Conservation (phyloP, 2,329 filamentous ascomycete genomes). For the Fusarium redolens region DNA sequence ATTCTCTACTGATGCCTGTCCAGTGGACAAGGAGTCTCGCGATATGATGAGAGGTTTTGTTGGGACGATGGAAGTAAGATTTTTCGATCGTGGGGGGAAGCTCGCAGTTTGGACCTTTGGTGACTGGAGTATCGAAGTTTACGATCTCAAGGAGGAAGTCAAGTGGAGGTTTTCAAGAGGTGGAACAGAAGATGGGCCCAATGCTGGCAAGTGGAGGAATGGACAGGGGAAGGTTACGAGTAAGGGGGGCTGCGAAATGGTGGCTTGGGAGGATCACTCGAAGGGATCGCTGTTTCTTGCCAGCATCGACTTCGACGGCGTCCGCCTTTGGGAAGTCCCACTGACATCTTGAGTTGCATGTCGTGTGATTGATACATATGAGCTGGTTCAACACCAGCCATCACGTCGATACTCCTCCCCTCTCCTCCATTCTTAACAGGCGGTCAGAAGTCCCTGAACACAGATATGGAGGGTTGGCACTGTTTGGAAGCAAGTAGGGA, state of each 20-base stretch:
- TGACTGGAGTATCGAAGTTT: constrained; percentile 23
- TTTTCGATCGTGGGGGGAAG: constrained; percentile 21
- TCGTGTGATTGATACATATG: no score
- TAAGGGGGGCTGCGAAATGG: neutral
- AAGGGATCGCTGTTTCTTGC: neutral
- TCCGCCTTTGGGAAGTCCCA: constrained; percentile 30
- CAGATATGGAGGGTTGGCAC: no score
- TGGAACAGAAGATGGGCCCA: constrained; percentile 12
- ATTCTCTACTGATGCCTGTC: constrained; percentile 6
- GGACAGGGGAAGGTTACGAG: constrained; percentile 21
- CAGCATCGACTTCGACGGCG: constrained; percentile 18
- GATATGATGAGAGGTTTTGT: neutral
- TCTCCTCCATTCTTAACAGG: neutral
- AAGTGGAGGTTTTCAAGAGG: constrained; percentile 31
- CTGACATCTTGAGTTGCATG: neutral
- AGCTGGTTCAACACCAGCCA: neutral
- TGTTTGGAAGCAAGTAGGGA: no score
- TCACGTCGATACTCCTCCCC: neutral
- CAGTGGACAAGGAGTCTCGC: neutral
- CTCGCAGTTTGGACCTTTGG: constrained; percentile 5
- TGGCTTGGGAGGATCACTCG: constrained; percentile 13
- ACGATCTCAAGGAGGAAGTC: constrained; percentile 2
- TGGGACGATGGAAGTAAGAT: neutral
- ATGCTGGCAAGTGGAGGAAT: constrained; percentile 16
- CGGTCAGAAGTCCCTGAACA: neutral